These are phyloP conservation scores for Fusarium odoratissimum DNA, from an alignment of 2,329 filamentous ascomycete genomes.

Conservation along the genomic window DNA sequence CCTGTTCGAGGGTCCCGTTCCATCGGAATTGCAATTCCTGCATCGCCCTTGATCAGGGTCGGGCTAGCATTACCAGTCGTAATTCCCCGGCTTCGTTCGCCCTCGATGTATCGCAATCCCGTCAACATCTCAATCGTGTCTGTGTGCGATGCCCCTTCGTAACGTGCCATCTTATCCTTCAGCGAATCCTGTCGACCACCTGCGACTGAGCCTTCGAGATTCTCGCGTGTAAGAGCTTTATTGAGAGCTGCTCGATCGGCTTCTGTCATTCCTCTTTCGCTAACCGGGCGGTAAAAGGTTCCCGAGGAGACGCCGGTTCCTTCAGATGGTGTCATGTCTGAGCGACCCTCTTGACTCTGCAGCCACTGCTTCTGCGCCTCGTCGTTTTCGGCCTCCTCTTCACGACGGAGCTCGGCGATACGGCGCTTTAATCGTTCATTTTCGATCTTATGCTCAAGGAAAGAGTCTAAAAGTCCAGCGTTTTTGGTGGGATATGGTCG, in stretches of 20 bases:
- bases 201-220: slow-evolving; percentile 78
- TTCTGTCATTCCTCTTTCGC: slow-evolving; percentile 67
- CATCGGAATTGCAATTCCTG: slow-evolving; percentile 83
- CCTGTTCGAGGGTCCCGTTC: slow-evolving; percentile 79
- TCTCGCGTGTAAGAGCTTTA: slow-evolving; percentile 79
- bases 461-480: slow-evolving; percentile 86
- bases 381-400: slow-evolving; percentile 84
- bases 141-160: slow-evolving; percentile 79
- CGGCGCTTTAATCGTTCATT: slow-evolving; percentile 87
- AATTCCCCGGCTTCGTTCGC: slow-evolving; percentile 87
- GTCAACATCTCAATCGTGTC: slow-evolving; percentile 95
- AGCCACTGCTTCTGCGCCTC: slow-evolving; percentile 71
- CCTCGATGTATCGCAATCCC: slow-evolving; percentile 86
- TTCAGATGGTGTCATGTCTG: slow-evolving; percentile 65
- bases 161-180: slow-evolving; percentile 85
- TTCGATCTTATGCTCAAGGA: slow-evolving; percentile 96
- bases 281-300: slow-evolving; percentile 50
- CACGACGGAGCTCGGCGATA: slow-evolving; percentile 84
- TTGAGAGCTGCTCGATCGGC: slow-evolving; percentile 74
- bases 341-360: slow-evolving; percentile 67
- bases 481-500: slow-evolving; percentile 91
- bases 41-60: slow-evolving; percentile 84
- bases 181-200: slow-evolving; percentile 78
- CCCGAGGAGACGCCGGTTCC: slow-evolving; percentile 53
- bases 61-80: slow-evolving; percentile 87